Conservation (phyloP, 352 stramenopile species). For the Phytophthora pseudosyringae region DNA sequence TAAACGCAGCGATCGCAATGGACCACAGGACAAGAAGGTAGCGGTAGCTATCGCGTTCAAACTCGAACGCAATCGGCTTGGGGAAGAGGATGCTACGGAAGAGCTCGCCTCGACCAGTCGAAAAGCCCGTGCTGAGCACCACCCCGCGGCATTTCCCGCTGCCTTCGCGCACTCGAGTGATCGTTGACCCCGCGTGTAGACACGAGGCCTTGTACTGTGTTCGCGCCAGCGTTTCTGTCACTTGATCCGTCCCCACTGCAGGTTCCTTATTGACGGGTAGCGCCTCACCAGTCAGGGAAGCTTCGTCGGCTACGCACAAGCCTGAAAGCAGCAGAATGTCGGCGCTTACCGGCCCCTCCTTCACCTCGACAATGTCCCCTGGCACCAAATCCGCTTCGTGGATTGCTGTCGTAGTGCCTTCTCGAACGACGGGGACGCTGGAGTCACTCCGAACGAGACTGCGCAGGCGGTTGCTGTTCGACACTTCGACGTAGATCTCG, state of each 20-base stretch:
- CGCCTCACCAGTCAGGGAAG: conserved; percentile 58
- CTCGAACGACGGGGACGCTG: conserved; percentile 39
- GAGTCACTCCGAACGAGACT: conserved; percentile 47
- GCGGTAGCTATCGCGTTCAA: conserved; percentile 54
- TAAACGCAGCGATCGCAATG: conserved; percentile 40
- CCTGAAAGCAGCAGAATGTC: conserved; percentile 60
- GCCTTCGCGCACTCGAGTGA: conserved; percentile 35
- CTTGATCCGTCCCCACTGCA: conserved; percentile 14
- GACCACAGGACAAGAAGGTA: conserved; percentile 45
- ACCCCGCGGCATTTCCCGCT: conserved; percentile 33
- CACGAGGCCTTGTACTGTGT: conserved; percentile 36
- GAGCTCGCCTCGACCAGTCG: conserved; percentile 50
- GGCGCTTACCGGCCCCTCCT: conserved; percentile 39
- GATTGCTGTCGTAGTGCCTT: conserved; percentile 5
- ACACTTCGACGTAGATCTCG: conserved; percentile 57
- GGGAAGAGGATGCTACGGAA: conserved; percentile 53
- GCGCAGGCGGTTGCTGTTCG: conserved; percentile 51
- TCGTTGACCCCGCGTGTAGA: conserved; percentile 42
- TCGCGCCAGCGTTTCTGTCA: conserved; percentile 39
- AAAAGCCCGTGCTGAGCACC: conserved; percentile 53
- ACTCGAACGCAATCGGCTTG: conserved; percentile 42
- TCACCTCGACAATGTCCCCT: conserved; percentile 56
- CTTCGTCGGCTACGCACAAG: conserved; percentile 51
- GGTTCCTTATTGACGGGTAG: conserved; percentile 43
- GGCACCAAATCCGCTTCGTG: conserved; percentile 54